phyloP scores from a whole-genome alignment of 345 rosid species.

The Dovyalis caffra region DNA sequence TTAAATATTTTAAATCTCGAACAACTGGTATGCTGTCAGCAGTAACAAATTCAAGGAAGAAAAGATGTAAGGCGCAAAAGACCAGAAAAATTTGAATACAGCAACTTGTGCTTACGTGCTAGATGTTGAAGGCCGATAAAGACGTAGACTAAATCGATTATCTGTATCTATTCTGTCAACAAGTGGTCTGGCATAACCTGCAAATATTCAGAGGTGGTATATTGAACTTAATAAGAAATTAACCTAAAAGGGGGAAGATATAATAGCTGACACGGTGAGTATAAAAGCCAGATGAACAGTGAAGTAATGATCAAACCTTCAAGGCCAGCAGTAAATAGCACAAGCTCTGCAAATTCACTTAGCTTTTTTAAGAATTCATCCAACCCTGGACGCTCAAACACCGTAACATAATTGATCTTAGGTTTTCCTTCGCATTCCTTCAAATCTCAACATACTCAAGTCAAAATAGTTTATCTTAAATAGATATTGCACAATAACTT shows the following conservation, averaged over 20 bases:
- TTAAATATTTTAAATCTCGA: not conserved
- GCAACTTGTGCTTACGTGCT: slow-evolving; percentile 64
- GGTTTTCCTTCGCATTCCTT: slow-evolving; percentile 89
- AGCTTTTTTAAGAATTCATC: slow-evolving; percentile 70
- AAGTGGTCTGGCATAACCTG: slow-evolving; percentile 97
- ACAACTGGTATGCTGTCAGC: not conserved
- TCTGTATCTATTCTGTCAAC: slow-evolving; percentile 82
- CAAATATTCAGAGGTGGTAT: not conserved
- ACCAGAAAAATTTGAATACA: slow-evolving; percentile 3
- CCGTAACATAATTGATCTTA: slow-evolving; percentile 88
- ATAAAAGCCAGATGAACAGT: not conserved
- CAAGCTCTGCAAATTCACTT: slow-evolving; percentile 81
- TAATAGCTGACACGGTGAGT: not conserved
- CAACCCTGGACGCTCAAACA: slow-evolving; percentile 97
- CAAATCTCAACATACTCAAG: slow-evolving; percentile 26
- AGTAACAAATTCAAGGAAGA: not conserved
- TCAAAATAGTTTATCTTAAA: slow-evolving; percentile 26
- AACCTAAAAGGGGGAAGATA: not conserved
- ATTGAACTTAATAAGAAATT: not conserved
- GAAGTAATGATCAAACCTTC: slow-evolving; percentile 62
- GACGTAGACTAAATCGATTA: slow-evolving; percentile 64
- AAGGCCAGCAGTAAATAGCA: slow-evolving; percentile 96
- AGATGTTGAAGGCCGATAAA: slow-evolving; percentile 92
- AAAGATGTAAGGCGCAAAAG: not conserved
- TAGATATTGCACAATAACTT: not conserved